Evolutionary conservation across 192 early-diverging fungal species (phyloP).

Genomic region (Kappamyces sp.): DNA sequence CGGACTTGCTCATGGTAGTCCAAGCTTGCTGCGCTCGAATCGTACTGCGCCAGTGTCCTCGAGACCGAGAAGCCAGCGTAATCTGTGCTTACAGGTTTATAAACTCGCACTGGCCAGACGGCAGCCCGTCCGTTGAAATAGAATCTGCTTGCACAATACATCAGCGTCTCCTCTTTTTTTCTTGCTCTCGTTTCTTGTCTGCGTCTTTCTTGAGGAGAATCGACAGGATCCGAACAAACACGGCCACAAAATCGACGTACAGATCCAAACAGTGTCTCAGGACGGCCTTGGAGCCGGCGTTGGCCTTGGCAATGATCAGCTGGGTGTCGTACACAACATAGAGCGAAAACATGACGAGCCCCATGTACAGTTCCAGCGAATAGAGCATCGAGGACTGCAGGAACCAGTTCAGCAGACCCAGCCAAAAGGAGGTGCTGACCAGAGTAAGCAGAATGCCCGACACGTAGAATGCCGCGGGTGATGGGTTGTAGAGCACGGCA

Average conservation of each 20-base stretch:
- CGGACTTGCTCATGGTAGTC: no score
- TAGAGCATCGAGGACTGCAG: slow-evolving; percentile 29
- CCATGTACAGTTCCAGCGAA: slow-evolving; percentile 43
- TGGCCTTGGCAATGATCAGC: slow-evolving; percentile 40
- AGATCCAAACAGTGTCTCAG: slow-evolving; percentile 34
- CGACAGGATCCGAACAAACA: slow-evolving; percentile 43
- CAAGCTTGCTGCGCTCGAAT: no score
- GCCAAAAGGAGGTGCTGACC: slow-evolving; percentile 7
- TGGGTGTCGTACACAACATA: slow-evolving; percentile 56
- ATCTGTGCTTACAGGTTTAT: no score
- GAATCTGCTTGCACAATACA: background rate
- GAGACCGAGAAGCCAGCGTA: no score
- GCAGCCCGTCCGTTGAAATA: no score
- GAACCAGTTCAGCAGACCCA: slow-evolving; percentile 7
- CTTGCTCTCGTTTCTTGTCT: slow-evolving; percentile 16
- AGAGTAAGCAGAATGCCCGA: background rate
- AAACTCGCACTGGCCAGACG: no score
- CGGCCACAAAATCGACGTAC: slow-evolving; percentile 42
- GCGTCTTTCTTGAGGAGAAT: slow-evolving; percentile 34
- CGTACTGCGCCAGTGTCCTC: no score
- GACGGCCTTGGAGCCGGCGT: slow-evolving; percentile 28
- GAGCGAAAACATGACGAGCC: slow-evolving; percentile 41
- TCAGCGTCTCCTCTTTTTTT: slow-evolving; percentile 17
- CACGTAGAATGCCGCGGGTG: background rate
- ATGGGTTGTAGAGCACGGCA: slow-evolving; percentile 25